Evolutionary conservation across 2,329 filamentous ascomycete species (phyloP).

Genomic region (Aspergillus felis): DNA sequence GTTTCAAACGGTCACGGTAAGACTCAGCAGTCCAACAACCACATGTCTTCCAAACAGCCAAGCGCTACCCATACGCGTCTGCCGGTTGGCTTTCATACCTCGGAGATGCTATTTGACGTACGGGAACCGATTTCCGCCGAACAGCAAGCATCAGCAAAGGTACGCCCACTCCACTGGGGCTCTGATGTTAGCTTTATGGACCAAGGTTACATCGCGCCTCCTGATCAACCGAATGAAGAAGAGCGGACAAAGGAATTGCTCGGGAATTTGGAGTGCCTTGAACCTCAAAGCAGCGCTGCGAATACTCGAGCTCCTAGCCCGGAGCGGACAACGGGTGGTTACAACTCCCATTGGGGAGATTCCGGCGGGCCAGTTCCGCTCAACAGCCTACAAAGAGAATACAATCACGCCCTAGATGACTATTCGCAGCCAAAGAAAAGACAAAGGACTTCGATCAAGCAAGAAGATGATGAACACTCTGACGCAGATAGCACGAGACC

Average conservation of each 20-base stretch:
- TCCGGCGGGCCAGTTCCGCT: slow-evolving; percentile 5
- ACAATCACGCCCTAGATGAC: slow-evolving; percentile 20
- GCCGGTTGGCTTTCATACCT: slow-evolving; percentile 33
- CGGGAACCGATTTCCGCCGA: slow-evolving; percentile 31
- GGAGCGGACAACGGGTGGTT: slow-evolving; percentile 20
- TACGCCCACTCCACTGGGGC: slow-evolving; percentile 57
- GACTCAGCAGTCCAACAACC: slow-evolving; percentile 11
- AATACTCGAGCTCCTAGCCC: slow-evolving; percentile 61
- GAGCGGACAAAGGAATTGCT: slow-evolving; percentile 54
- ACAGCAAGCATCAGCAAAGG: slow-evolving; percentile 39
- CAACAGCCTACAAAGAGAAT: slow-evolving; percentile 11
- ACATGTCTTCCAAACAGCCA: slow-evolving; percentile 10
- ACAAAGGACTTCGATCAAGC: slow-evolving; percentile 30
- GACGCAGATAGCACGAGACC: slow-evolving; percentile 30
- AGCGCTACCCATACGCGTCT: slow-evolving; percentile 16
- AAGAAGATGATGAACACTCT: slow-evolving; percentile 38
- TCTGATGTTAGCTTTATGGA: slow-evolving; percentile 63
- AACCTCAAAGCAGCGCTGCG: slow-evolving; percentile 54
- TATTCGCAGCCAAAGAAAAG: slow-evolving; percentile 29
- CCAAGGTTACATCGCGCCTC: slow-evolving; percentile 57
- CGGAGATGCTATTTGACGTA: slow-evolving; percentile 37
- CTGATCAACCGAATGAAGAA: slow-evolving; percentile 56
- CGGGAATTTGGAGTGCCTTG: slow-evolving; percentile 55
- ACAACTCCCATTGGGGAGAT: slow-evolving; percentile 14
- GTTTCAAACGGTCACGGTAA: slow-evolving; percentile 17